Evolutionary conservation across 345 rosid species (phyloP), one percentile per base, ranked within the genome.

Genomic region (Pugionium cornutum): DNA sequence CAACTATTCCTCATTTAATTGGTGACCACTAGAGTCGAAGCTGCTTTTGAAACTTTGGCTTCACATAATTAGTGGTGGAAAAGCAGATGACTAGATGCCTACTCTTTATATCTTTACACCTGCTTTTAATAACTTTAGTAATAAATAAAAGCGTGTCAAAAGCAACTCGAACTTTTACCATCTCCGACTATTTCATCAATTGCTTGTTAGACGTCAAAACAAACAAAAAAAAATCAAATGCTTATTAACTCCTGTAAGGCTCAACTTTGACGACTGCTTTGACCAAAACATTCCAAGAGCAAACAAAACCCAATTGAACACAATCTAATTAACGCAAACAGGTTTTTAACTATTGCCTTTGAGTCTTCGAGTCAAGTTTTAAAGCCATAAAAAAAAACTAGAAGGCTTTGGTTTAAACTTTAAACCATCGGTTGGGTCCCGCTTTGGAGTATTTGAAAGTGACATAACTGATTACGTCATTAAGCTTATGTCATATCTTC

Each of bases 1-100:
- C 48, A 51, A 40, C 29, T 59, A 58, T 37, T 41, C 43, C 41
- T 33, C 31, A 29, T 46, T 35, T 69, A 29, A 50, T 11, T 51
- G 58, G 39, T 26, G 18, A 52, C 54, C 55, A 69, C 33, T 11
- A 43, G 33, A 44, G 42, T 62, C 46, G 57, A 36, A 45, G 50
- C 57, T 62, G 46, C 69, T 48, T 62, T 70, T 6, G 2, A 53
- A 46, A 62, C 62, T 62, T 55, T 47, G 40, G 53, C 39, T 56
- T 71, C 39, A 56, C 25, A 26, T 30, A 56, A 32, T 3, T 33
- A 53, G 36, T 25, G 31, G 37, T 53, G n/a, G 10, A 26, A 70
- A 70, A 47, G 64, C 8, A 55, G 43, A 53, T 70, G 75, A 55
- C 69, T 70, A 71, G 69, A 71, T 50, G 44, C 64, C 75, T 62